phyloP scores from a whole-genome alignment of 768 basidiomycete species.

The Mycena haematopus region DNA sequence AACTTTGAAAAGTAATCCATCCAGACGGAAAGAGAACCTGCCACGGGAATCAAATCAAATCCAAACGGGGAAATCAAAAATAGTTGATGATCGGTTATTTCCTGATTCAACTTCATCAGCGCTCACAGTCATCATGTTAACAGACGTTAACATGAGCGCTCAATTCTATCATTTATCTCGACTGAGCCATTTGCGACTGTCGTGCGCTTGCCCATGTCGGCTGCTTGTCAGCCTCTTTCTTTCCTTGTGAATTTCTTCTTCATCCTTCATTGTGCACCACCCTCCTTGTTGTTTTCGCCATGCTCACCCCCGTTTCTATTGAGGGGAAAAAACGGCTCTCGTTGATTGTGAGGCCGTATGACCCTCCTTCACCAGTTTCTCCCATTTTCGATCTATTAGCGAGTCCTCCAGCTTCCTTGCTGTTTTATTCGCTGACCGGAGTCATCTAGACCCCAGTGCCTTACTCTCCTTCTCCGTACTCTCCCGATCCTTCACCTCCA shows the following conservation, averaged over 20 bases:
- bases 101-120: conserved; percentile 14
- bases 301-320: conserved; percentile 21
- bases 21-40: neutral
- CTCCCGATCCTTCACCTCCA: conserved; percentile 14
- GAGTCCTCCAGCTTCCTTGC: neutral
- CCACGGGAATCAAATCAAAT: neutral
- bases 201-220: no score
- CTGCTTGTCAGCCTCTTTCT: conserved; percentile 19
- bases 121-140: conserved; percentile 21
- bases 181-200: conserved; percentile 4
- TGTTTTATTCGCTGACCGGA: neutral
- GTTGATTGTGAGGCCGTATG: conserved; percentile 24
- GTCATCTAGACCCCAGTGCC: conserved; percentile 12
- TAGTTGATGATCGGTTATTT: no score
- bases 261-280: conserved; percentile 3
- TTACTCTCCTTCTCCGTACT: conserved; percentile 21
- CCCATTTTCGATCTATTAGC: conserved; percentile 25
- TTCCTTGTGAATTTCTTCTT: conserved; percentile 14
- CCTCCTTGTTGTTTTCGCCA: conserved; percentile 12
- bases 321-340: conserved; percentile 25
- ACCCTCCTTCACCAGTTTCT: conserved; percentile 30
- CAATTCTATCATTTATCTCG: conserved; percentile 9
- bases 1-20: conserved; percentile 94
- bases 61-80: conserved; percentile 1
- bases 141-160: conserved; percentile 4